These are phyloP conservation scores for Cystofilobasidium ferigula DNA, from an alignment of 768 basidiomycete species.

Conservation along the genomic window DNA sequence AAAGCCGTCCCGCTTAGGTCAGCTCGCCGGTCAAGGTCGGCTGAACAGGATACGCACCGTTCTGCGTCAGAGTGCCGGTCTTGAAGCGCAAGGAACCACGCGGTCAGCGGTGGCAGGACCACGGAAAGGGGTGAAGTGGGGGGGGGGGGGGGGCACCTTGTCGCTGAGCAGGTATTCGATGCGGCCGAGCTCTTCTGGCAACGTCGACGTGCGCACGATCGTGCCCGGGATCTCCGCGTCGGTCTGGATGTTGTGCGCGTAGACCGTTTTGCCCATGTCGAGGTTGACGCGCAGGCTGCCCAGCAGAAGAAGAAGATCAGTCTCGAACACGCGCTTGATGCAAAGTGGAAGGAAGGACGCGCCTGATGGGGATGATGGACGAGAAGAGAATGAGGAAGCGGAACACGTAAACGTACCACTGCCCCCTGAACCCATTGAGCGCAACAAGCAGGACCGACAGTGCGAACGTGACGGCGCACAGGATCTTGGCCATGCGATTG, in stretches of 20 bases:
- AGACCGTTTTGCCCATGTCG: constrained; percentile 99
- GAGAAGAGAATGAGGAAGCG: constrained; percentile 96
- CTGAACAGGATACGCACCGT: constrained; percentile 50
- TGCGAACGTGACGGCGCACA: constrained; percentile 86
- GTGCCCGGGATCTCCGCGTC: constrained; percentile 87
- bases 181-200: constrained; percentile 54
- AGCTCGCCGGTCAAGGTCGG: background rate
- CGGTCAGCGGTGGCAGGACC: background rate
- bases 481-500: constrained; percentile 91
- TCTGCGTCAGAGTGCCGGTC: constrained; percentile 94
- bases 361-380: constrained; percentile 98
- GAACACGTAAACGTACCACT: constrained; percentile 93
- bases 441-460: constrained; percentile 86
- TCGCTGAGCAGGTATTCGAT: constrained; percentile 84
- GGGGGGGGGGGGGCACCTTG: constrained; percentile 42
- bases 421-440: constrained; percentile 86
- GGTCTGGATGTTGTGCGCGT: constrained; percentile 87
- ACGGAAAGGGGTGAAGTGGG: background rate
- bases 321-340: background rate
- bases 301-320: background rate
- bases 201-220: constrained; percentile 91
- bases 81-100: background rate
- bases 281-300: constrained; percentile 89
- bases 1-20: background rate
- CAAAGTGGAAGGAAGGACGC: background rate